Percentiles rank a stretch among this genome's conserved stretches.
Conservation (phyloP, 768 basidiomycete species). For the Lanmaoa pseudosensibilis region DNA sequence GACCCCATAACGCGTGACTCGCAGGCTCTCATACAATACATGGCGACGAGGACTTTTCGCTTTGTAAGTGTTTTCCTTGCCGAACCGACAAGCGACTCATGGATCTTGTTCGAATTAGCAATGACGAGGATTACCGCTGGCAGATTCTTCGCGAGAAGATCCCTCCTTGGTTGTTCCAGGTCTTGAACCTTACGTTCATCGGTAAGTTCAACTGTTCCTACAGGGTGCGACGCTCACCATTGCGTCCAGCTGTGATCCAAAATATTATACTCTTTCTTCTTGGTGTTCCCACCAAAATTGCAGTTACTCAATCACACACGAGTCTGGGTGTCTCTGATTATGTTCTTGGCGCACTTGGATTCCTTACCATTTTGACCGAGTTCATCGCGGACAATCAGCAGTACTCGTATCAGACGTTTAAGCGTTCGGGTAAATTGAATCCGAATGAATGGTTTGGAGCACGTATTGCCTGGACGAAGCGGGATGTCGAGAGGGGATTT, state of each 20-base stretch:
- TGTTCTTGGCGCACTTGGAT: slow-evolving; percentile 54
- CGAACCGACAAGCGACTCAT: neutral
- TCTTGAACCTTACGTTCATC: slow-evolving; percentile 68
- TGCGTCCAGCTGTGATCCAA: slow-evolving; percentile 59
- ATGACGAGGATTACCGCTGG: slow-evolving; percentile 95
- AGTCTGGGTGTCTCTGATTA: slow-evolving; percentile 60
- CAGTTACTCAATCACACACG: slow-evolving; percentile 53
- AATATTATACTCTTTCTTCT: slow-evolving; percentile 78
- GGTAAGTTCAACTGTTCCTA: slow-evolving; percentile 37
- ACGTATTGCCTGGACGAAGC: slow-evolving; percentile 62
- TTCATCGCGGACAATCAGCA: slow-evolving; percentile 93
- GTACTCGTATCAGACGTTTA: slow-evolving; percentile 79
- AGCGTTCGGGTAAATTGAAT: slow-evolving; percentile 44
- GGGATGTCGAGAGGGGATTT: slow-evolving; percentile 79
- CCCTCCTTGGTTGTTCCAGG: slow-evolving; percentile 54
- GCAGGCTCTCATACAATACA: slow-evolving; percentile 75
- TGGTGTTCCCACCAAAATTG: slow-evolving; percentile 58
- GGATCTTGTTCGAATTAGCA: slow-evolving; percentile 37
- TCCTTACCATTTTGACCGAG: slow-evolving; percentile 64
- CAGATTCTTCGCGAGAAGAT: slow-evolving; percentile 64
- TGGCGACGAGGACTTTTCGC: slow-evolving; percentile 79
- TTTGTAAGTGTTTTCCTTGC: slow-evolving; percentile 45
- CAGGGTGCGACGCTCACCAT: slow-evolving; percentile 1
- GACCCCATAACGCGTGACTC: slow-evolving; percentile 16
- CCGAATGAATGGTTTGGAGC: slow-evolving; percentile 62